These are phyloP conservation scores for Cyathus striatus DNA, from an alignment of 768 basidiomycete species.

Conservation along the genomic window DNA sequence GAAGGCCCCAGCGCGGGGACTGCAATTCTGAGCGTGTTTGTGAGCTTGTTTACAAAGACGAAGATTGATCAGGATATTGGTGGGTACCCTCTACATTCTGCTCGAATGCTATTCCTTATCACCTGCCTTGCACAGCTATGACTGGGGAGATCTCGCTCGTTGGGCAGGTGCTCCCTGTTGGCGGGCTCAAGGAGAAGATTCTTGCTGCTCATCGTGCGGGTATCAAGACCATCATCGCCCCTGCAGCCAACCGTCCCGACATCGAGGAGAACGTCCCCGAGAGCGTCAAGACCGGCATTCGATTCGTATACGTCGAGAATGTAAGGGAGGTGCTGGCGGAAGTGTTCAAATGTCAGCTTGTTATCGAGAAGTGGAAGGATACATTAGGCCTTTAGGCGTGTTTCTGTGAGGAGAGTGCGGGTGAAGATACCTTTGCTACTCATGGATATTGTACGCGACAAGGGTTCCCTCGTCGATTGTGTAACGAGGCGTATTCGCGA, in stretches of 20 bases:
- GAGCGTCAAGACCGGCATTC: conserved; percentile 92
- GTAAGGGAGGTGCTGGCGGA: conserved; percentile 86
- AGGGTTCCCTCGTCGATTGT: no score
- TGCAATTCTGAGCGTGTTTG: conserved; percentile 87
- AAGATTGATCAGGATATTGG: conserved; percentile 85
- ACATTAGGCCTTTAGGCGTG: no score
- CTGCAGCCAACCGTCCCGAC: conserved; percentile 85
- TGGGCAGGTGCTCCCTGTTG: conserved; percentile 94
- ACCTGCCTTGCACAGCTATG: conserved; percentile 63
- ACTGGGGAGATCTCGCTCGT: conserved; percentile 97
- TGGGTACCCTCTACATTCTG: conserved; percentile 34
- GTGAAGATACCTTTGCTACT: no score
- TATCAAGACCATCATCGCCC: conserved; percentile 87
- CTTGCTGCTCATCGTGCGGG: conserved; percentile 95
- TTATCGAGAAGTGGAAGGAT: conserved; percentile 65
- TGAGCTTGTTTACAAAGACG: conserved; percentile 85
- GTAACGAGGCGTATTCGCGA: no score
- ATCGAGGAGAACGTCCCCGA: conserved; percentile 96
- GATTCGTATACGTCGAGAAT: conserved; percentile 93
- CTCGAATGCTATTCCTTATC: not conserved
- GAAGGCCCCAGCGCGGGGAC: conserved; percentile 97
- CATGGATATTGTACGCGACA: no score
- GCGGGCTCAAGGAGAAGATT: conserved; percentile 94
- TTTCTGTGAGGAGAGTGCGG: no score
- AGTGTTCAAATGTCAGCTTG: conserved; percentile 63